Base-by-base conservation (phyloP, 805 yeast genomes). In the Yueomyces sinensis region DNA sequence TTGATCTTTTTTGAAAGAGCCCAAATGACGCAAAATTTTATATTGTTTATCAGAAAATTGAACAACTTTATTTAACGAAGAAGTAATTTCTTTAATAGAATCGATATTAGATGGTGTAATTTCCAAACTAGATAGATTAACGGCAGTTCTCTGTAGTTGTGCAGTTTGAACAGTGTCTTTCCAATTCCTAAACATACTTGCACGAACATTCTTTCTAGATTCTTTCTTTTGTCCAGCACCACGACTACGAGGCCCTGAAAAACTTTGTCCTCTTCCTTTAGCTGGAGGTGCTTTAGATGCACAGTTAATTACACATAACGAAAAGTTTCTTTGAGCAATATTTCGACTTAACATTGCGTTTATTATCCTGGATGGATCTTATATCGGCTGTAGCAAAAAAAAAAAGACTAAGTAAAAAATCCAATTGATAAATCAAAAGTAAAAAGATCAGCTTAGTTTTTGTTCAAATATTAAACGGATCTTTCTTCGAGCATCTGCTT, bases 1-100 rank as follows among this genome's bases (percentile, higher is more conserved):
- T 56, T 83, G 94, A 42, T 64, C 65, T 40, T 74, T 74, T 45
- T 73, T 71, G 58, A 81, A 81, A 0, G 79, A 59, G 17, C 86
- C 87, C 36, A 76, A 54, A 29, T 63, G 62, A 24, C 59, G 56
- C 41, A 82, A 59, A 32, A 59, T 56, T 36, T 59, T 52, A 38
- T 68, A 59, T 14, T 65, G 61, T 13, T 50, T 49, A 2, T 59
- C 49, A 13, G 64, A 56, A 54, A 65, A 82, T 25, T 54, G 52
- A 5, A 58, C 52, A 17, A 70, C 59, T 9, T 54, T 42, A 35
- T 60, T 53, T 19, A 44, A 18, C 2, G 36, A 32, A 11, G 24
- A 7, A 7, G 11, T 20, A 7, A 20, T 20, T 25, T 25, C 28
- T n/a, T 25, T 25, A n/a, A 25, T 20, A 6, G 33, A 14, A 7